Percentiles rank a stretch among this genome's conserved stretches.
Conservation (phyloP, 2,329 filamentous ascomycete genomes). For the Ceratocystis lukuohia region DNA sequence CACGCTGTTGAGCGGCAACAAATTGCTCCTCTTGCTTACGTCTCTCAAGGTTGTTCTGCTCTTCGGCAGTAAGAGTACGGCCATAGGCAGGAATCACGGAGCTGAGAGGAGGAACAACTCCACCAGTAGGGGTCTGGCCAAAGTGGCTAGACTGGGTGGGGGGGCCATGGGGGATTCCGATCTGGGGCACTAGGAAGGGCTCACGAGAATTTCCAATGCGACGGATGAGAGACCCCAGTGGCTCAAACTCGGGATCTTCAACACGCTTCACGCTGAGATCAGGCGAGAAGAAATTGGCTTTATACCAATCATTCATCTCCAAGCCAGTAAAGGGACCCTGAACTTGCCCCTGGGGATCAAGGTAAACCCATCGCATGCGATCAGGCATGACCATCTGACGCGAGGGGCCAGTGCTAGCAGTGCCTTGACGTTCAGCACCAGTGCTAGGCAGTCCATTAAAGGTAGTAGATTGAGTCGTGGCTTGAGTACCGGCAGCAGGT, state of each 20-base stretch:
- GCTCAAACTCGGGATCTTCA: conserved; percentile 89
- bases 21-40: conserved; percentile 98
- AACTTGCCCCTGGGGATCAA: conserved; percentile 80
- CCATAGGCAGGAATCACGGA: conserved; percentile 93
- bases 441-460: conserved; percentile 19
- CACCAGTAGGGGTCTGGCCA: conserved; percentile 38
- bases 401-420: conserved; percentile 46
- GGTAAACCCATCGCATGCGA: conserved; percentile 96
- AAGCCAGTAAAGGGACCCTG: conserved; percentile 93
- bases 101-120: conserved; percentile 76
- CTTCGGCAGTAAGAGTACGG: conserved; percentile 87
- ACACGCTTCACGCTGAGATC: conserved; percentile 90
- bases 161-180: conserved; percentile 81
- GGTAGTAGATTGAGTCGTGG: background rate
- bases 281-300: conserved; percentile 91
- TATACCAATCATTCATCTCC: conserved; percentile 99
- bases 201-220: conserved; percentile 95
- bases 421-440: conserved; percentile 31
- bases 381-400: conserved; percentile 98
- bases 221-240: conserved; percentile 82
- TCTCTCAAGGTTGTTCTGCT: conserved; percentile 92
- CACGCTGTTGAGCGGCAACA: conserved; percentile 88
- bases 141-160: conserved; percentile 41
- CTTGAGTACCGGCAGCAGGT: conserved; percentile 1
- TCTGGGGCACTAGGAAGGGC: conserved; percentile 93